Evolutionary conservation across 495 filamentous ascomycete species (phyloP), one percentile per base, ranked within the genome.

Genomic region (Aspergillus funiculosus): DNA sequence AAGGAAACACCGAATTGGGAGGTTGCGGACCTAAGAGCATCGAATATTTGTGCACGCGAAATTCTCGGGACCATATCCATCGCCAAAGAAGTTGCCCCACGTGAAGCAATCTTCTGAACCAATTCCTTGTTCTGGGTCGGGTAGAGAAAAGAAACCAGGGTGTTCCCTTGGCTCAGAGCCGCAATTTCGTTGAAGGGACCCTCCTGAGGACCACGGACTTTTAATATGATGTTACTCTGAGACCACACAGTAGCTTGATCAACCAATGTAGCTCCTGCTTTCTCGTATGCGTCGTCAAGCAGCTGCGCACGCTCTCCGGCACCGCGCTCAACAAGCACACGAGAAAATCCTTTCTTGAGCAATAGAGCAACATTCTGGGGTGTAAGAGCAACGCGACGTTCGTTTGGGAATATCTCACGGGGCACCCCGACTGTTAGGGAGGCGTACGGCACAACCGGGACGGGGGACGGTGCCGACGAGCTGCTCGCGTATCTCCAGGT

Each of bases 21-120:
- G n/a, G n/a, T n/a, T n/a, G n/a, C n/a, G n/a, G n/a, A 56, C 53
- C 61, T 85, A 51, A 88, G 67, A 9, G 85, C 86, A 64, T 91
- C 86, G 56, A 89, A 91, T 6, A 79, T 76, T 53, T 88, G 85
- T 1, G 85, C 84, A n/a, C 85, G 74, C 0, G 86, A 89, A 51
- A 91, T 89, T 22, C 86, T 78, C 0, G 85, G 86, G 40, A 91
- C 81, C 74, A 86, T 79, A 56, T 91, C 86, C 85, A 91, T 91
- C 22, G 86, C 86, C 56, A 91, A 89, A 3, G 75, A 59, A 6
- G 81, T 86, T 2, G 78, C 76, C 25, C 80, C 80, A 7, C 75
- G 73, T 27, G 72, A 67, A 26, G 82, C 79, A 22, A 87, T 72
- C 35, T 71, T 77, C 40, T 86, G 74, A n/a, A 89, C 82, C 25